Conservation (phyloP, 768 basidiomycete genomes). For the Boletus subcaerulescens region DNA sequence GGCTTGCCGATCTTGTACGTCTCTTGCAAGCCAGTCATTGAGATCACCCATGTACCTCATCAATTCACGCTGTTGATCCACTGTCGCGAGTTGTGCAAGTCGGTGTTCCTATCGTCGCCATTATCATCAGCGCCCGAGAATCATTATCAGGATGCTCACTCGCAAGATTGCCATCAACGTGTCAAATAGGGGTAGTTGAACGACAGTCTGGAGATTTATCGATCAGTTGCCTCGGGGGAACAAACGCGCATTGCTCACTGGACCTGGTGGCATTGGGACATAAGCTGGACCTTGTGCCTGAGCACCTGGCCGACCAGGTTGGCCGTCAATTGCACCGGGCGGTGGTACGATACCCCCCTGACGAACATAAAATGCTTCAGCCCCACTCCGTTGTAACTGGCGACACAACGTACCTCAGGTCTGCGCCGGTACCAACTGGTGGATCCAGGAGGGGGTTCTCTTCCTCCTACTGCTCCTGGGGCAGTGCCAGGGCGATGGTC, state of each 20-base stretch:
- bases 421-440: slow-evolving; percentile 25
- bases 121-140: slow-evolving; percentile 6
- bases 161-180: slow-evolving; percentile 67
- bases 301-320: slow-evolving; percentile 21
- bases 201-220: slow-evolving; percentile 44
- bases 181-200: slow-evolving; percentile 65
- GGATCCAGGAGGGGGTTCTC: slow-evolving; percentile 14
- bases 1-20: slow-evolving; percentile 74
- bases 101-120: slow-evolving; percentile 61
- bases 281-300: slow-evolving; percentile 31
- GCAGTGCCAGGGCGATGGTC: slow-evolving; percentile 24
- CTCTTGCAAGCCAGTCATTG: slow-evolving; percentile 77
- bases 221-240: background rate
- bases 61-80: slow-evolving; percentile 76
- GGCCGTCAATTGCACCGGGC: slow-evolving; percentile 21
- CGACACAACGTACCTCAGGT: slow-evolving; percentile 15
- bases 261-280: slow-evolving; percentile 49
- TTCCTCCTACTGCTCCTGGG: slow-evolving; percentile 18
- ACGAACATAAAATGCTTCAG: background rate
- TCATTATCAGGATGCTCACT: slow-evolving; percentile 36
- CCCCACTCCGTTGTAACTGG: background rate
- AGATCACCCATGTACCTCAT: slow-evolving; percentile 76
- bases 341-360: slow-evolving; percentile 25
- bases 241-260: slow-evolving; percentile 39
- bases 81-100: slow-evolving; percentile 65